phyloP scores from a whole-genome alignment of 805 yeast genomes.

The Candida patagonica region DNA sequence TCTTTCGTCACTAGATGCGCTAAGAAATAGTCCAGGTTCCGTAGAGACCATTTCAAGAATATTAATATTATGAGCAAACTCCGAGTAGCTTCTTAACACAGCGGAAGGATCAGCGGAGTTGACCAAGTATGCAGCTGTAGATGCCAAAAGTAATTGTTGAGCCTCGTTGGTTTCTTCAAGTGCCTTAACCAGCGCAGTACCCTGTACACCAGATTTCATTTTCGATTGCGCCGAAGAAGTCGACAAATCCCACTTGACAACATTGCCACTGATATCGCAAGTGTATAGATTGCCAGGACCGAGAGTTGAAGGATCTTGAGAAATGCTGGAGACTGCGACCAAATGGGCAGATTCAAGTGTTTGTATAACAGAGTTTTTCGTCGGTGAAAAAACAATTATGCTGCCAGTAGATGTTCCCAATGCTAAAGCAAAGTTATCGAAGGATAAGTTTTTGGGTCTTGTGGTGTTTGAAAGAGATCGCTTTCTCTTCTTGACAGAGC shows the following conservation, averaged over 20 bases:
- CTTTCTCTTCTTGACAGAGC: slow-evolving; percentile 23
- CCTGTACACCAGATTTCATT: slow-evolving; percentile 11
- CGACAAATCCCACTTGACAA: slow-evolving; percentile 54
- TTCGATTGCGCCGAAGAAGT: slow-evolving; percentile 33
- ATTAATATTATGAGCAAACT: slow-evolving; percentile 63
- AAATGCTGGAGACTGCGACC: slow-evolving; percentile 37
- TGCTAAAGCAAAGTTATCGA: slow-evolving; percentile 42
- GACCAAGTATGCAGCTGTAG: slow-evolving; percentile 54
- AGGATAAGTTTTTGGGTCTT: slow-evolving; percentile 6
- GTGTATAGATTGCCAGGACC: slow-evolving; percentile 44
- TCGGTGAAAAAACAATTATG: slow-evolving; percentile 58
- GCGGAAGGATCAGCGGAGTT: slow-evolving; percentile 29
- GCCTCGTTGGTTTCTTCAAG: slow-evolving; percentile 4
- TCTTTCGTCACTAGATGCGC: slow-evolving; percentile 73
- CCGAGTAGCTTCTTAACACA: slow-evolving; percentile 52
- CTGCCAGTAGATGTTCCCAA: slow-evolving; percentile 60
- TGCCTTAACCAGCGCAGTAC: slow-evolving; percentile 12
- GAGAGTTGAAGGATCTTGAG: slow-evolving; percentile 33
- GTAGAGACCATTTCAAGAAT: slow-evolving; percentile 33
- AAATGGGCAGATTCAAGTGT: slow-evolving; percentile 41
- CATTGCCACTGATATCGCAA: slow-evolving; percentile 46
- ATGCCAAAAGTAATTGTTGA: slow-evolving; percentile 47
- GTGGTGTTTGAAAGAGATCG: slow-evolving; percentile 16
- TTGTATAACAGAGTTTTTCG: slow-evolving; percentile 45
- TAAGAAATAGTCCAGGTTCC: slow-evolving; percentile 41